phyloP scores from a whole-genome alignment of 805 yeast genomes.

The Komagataella phaffii region DNA sequence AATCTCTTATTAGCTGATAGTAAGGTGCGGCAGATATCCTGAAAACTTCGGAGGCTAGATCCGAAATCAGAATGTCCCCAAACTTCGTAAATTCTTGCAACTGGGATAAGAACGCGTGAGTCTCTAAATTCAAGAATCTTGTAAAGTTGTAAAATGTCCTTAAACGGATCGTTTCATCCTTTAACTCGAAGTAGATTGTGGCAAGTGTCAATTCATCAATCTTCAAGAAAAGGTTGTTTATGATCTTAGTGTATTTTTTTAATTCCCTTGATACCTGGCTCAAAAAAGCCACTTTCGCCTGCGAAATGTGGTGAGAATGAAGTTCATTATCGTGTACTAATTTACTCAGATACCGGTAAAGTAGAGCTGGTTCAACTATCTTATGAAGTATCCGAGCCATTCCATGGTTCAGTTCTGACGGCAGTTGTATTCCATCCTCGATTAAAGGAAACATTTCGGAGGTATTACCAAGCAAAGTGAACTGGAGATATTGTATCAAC shows the following conservation, averaged over 20 bases:
- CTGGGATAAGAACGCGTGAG: conserved; percentile 40
- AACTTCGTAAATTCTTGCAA: conserved; percentile 36
- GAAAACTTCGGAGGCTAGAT: conserved; percentile 30
- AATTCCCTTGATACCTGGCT: conserved; percentile 28
- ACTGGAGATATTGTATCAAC: conserved; percentile 33
- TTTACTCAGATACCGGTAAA: conserved; percentile 34
- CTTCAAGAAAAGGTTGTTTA: conserved; percentile 21
- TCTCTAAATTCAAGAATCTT: conserved; percentile 21
- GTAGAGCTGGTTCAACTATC: conserved; percentile 59
- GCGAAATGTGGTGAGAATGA: conserved; percentile 21
- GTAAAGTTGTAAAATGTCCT: conserved; percentile 30
- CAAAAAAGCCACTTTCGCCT: conserved; percentile 50
- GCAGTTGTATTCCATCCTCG: conserved; percentile 26
- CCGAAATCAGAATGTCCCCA: conserved; percentile 47
- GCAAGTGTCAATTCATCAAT: conserved; percentile 15
- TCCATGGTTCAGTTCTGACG: conserved; percentile 40
- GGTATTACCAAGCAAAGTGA: conserved; percentile 47
- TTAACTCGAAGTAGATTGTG: conserved; percentile 25
- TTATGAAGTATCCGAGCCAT: conserved; percentile 39
- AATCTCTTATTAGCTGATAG: conserved; percentile 39
- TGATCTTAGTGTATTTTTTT: conserved; percentile 18
- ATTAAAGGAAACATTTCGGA: conserved; percentile 37
- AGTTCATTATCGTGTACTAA: conserved; percentile 12
- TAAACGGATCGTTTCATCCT: conserved; percentile 38
- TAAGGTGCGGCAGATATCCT: conserved; percentile 41